phyloP scores from a whole-genome alignment of 2,329 filamentous ascomycete species.

The Bipolaris sorokiniana region DNA sequence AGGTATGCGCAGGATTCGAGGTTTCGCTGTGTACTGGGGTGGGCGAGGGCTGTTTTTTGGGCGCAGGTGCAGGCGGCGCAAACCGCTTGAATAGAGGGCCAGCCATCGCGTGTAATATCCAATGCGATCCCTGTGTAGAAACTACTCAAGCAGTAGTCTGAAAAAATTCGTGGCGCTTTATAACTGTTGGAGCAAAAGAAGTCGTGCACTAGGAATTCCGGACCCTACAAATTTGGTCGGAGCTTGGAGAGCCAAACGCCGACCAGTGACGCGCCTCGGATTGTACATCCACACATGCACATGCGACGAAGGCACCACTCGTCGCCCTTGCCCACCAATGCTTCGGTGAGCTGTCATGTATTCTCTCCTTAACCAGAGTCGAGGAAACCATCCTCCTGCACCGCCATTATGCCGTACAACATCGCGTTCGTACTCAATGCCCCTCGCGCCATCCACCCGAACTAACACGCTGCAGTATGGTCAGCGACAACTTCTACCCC shows the following conservation, averaged over 20 bases:
- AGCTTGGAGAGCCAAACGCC: conserved; percentile 30
- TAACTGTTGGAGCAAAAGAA: neutral
- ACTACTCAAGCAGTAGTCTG: neutral
- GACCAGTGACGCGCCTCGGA: conserved; percentile 29
- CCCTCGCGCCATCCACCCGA: neutral
- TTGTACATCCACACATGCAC: neutral
- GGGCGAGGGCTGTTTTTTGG: conserved; percentile 12
- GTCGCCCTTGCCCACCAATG: neutral
- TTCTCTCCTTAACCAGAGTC: conserved; percentile 11
- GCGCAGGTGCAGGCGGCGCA: conserved; percentile 46
- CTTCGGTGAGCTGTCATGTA: conserved; percentile 32
- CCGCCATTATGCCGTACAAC: conserved; percentile 67
- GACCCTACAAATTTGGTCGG: conserved; percentile 35
- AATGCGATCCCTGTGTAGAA: neutral
- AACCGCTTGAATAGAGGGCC: conserved; percentile 56
- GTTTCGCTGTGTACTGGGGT: neutral
- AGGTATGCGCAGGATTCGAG: conserved; percentile 4
- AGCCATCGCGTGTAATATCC: conserved; percentile 48
- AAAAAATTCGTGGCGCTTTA: conserved; percentile 1
- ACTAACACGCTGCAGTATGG: conserved; percentile 67
- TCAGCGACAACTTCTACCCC: conserved; percentile 99
- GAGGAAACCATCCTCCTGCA: conserved; percentile 30
- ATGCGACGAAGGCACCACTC: conserved; percentile 6
- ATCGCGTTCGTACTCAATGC: conserved; percentile 63
- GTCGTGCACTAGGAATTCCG: conserved; percentile 26